These are phyloP conservation scores for Jatropha curcas DNA, from an alignment of 345 rosid species.

Conservation along the genomic window DNA sequence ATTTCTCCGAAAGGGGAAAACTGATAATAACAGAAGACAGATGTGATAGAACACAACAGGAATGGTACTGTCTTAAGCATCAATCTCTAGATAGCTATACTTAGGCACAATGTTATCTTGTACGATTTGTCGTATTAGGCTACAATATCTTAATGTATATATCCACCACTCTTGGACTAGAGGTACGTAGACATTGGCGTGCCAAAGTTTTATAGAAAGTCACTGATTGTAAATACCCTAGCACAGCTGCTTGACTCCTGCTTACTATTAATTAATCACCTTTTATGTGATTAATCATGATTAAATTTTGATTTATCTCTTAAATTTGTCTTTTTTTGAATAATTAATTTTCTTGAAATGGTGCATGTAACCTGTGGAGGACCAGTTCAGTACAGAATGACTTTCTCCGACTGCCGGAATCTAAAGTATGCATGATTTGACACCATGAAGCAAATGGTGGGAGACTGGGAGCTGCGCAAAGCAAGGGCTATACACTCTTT, in stretches of 20 bases:
- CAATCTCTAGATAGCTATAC: not conserved
- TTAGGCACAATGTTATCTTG: not conserved
- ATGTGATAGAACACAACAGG: too few relatives aligned
- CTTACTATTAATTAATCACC: too few relatives aligned
- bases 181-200: slow-evolving; percentile 6
- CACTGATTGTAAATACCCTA: not conserved
- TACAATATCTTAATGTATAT: not conserved
- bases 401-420: slow-evolving; percentile 19
- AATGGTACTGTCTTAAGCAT: too few relatives aligned
- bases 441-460: slow-evolving; percentile 28
- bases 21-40: not conserved
- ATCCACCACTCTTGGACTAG: too few relatives aligned
- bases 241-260: not conserved
- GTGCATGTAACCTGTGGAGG: too few relatives aligned
- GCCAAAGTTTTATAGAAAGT: not conserved
- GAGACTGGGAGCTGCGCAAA: too few relatives aligned
- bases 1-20: slow-evolving; percentile 5
- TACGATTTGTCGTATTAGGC: slow-evolving; percentile 19
- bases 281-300: too few relatives aligned
- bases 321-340: too few relatives aligned
- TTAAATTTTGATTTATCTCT: too few relatives aligned
- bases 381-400: slow-evolving; percentile 15
- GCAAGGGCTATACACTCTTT: too few relatives aligned
- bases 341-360: too few relatives aligned
- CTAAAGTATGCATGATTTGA: slow-evolving; percentile 28